Evolutionary conservation across 2,329 filamentous ascomycete species (phyloP).

Genomic region (Fusarium staphyleae): DNA sequence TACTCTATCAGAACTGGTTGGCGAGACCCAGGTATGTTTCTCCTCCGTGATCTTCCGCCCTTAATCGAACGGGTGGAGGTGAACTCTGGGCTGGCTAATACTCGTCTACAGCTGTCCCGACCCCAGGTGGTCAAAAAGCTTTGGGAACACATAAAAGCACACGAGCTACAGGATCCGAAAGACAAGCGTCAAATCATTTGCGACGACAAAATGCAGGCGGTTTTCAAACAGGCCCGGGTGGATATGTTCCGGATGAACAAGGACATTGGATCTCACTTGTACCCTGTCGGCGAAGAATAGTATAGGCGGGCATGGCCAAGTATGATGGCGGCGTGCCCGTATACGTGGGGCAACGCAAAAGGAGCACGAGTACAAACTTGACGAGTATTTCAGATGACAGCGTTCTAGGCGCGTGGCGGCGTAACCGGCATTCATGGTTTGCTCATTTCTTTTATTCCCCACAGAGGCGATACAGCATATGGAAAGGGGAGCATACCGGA

Average conservation of each 20-base stretch:
- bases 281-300: constrained; percentile 71
- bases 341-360: background rate
- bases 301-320: background rate
- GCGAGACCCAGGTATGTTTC: constrained; percentile 68
- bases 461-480: constrained; percentile 37
- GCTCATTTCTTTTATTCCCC: constrained; percentile 36
- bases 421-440: constrained; percentile 40
- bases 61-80: background rate
- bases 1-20: constrained; percentile 72
- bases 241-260: constrained; percentile 99
- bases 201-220: constrained; percentile 87
- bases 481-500: constrained; percentile 29
- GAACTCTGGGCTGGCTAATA: constrained; percentile 13
- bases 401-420: constrained; percentile 39
- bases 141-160: constrained; percentile 92
- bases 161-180: constrained; percentile 85
- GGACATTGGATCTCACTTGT: constrained; percentile 87
- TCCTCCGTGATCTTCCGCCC: background rate
- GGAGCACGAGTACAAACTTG: constrained; percentile 4
- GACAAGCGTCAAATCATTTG: constrained; percentile 94
- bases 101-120: constrained; percentile 73
- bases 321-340: background rate
- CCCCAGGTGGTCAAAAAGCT: constrained; percentile 96
- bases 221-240: constrained; percentile 89
- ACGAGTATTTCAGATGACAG: constrained; percentile 33